Evolutionary conservation across 495 filamentous ascomycete species (phyloP).

Genomic region (Hypoxylon cercidicola): DNA sequence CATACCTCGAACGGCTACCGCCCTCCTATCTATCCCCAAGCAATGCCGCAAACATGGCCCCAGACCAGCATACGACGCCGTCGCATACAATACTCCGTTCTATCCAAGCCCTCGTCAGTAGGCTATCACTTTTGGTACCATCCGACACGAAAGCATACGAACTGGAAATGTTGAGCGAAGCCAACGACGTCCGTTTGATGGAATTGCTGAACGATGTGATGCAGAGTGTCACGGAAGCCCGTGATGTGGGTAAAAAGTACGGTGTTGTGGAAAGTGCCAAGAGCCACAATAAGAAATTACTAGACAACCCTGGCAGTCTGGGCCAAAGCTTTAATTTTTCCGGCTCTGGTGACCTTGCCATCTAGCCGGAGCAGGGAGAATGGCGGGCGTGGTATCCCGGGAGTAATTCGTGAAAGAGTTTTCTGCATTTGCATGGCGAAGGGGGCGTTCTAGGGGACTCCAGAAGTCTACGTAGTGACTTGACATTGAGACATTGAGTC

Average conservation of each 20-base stretch:
- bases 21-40: conserved; percentile 65
- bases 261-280: conserved; percentile 66
- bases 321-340: conserved; percentile 20
- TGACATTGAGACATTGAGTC: conserved; percentile 11
- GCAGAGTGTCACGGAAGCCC: conserved; percentile 70
- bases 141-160: conserved; percentile 63
- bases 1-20: conserved; percentile 80
- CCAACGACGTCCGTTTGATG: conserved; percentile 81
- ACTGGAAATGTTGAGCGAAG: conserved; percentile 70
- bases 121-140: conserved; percentile 69
- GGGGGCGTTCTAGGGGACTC: conserved; percentile 40
- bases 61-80: conserved; percentile 60
- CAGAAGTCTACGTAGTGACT: conserved; percentile 17
- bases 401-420: conserved; percentile 1
- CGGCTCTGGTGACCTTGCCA: conserved; percentile 36
- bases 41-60: conserved; percentile 46
- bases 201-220: conserved; percentile 75
- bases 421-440: conserved; percentile 46
- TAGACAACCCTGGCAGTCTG: conserved; percentile 11
- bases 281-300: conserved; percentile 28
- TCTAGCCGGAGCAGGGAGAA: conserved; percentile 5
- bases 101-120: conserved; percentile 70
- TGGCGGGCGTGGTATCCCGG: not conserved
- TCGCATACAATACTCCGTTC: conserved; percentile 72
- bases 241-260: conserved; percentile 78